phyloP scores from a whole-genome alignment of 352 stramenopile species.

The Phytophthora citrophthora region DNA sequence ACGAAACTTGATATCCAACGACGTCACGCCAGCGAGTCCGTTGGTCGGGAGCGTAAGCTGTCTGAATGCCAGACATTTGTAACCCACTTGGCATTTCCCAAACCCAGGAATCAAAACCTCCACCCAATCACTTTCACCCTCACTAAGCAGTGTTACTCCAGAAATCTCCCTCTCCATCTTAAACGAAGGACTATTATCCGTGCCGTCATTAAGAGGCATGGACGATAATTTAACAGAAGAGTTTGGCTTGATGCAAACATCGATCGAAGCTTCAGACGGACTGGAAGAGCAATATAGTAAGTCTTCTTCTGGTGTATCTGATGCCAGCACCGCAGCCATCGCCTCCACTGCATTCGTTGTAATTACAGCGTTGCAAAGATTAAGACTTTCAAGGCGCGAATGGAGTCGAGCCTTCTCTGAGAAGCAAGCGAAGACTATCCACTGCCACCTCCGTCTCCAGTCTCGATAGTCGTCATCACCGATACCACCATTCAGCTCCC shows the following conservation, averaged over 20 bases:
- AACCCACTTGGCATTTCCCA: conserved; percentile 25
- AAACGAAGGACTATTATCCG: conserved; percentile 3
- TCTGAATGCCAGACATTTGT: conserved; percentile 8
- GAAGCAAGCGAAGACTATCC: conserved; percentile 35
- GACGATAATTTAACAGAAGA: conserved; percentile 3
- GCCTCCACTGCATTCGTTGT: conserved; percentile 24
- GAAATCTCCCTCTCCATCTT: conserved; percentile 19
- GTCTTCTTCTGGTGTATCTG: conserved; percentile 26
- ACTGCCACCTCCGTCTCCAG: conserved; percentile 30
- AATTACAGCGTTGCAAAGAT: conserved; percentile 23
- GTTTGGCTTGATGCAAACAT: conserved; percentile 21
- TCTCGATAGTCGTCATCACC: conserved; percentile 8
- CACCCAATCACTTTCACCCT: conserved; percentile 5
- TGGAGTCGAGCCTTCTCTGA: conserved; percentile 36
- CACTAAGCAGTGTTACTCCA: conserved; percentile 13
- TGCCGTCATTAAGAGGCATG: conserved; percentile 14
- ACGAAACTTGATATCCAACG: conserved; percentile 23
- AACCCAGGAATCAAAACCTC: conserved; percentile 28
- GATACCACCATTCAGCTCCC: conserved; percentile 20
- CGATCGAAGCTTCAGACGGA: conserved; percentile 6
- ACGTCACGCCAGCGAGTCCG: conserved; percentile 29
- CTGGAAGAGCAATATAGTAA: conserved; percentile 7
- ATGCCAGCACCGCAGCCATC: conserved; percentile 26
- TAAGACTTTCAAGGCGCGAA: conserved; percentile 27
- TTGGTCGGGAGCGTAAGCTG: conserved; percentile 13